Conservation (phyloP, 176 grass and related monocot genomes). For the Cymbopogon citratus region DNA sequence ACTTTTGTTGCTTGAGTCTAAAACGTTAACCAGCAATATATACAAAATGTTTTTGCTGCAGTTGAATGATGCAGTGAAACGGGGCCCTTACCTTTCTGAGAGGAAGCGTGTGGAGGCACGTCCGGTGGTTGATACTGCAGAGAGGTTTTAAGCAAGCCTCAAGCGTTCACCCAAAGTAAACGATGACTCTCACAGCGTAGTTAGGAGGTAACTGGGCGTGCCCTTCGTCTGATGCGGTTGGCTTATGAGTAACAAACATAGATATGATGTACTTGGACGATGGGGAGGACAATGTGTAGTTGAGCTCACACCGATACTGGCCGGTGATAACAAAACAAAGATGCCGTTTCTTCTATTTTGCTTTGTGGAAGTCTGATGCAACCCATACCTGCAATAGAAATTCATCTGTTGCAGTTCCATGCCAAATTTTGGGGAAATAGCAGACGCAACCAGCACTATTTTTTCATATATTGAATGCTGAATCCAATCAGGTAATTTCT, state of each 20-base stretch:
- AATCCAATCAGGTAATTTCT: neutral
- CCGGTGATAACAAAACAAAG: neutral
- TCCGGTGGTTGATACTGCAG: conserved; percentile 51
- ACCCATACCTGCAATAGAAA: neutral
- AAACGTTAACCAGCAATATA: neutral
- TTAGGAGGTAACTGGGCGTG: neutral
- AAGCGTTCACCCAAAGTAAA: neutral
- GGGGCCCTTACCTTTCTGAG: conserved; percentile 58
- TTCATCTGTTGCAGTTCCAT: neutral
- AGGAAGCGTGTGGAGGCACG: conserved; percentile 52
- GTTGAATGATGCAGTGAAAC: conserved; percentile 78
- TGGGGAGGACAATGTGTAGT: neutral
- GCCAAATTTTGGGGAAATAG: neutral
- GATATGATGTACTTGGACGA: neutral
- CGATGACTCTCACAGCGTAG: neutral
- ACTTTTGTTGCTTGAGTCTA: neutral
- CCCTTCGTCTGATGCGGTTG: neutral
- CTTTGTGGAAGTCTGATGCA: neutral
- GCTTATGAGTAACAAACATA: neutral
- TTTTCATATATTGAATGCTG: neutral
- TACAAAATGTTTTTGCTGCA: conserved; percentile 25
- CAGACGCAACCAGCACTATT: neutral
- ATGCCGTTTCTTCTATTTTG: neutral
- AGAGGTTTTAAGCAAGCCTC: conserved; percentile 52
- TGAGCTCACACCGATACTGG: neutral